A percentile compares a stretch with the other conserved stretches of the same genome.
Conservation (phyloP, 768 basidiomycete genomes). For the Tulasnella calospora region DNA sequence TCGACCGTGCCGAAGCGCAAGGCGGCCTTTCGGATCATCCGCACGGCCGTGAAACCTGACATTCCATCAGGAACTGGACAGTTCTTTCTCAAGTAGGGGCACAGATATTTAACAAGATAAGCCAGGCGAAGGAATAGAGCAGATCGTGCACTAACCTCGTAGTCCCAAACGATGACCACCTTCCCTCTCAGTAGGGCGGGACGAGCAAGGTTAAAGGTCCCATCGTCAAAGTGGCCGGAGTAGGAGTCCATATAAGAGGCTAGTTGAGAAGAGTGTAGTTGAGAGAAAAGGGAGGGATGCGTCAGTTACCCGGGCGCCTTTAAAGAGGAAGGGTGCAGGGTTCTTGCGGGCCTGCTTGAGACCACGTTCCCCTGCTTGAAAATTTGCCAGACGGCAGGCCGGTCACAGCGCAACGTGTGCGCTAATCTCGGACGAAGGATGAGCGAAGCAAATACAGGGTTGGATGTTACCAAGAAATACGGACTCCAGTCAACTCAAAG, state of each 20-base stretch:
- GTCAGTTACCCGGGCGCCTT: background rate
- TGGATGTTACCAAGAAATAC: background rate
- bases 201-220: background rate
- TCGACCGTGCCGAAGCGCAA: constrained; percentile 8
- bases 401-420: background rate
- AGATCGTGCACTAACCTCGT: background rate
- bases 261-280: too few species aligned
- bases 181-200: background rate
- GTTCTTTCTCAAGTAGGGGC: background rate
- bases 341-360: background rate
- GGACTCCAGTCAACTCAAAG: background rate
- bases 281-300: background rate
- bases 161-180: background rate
- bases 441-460: too few species aligned
- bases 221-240: background rate
- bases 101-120: background rate
- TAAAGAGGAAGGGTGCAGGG: background rate
- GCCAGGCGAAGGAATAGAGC: background rate
- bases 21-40: constrained; percentile 15
- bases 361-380: background rate
- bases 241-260: background rate
- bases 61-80: constrained; percentile 33
- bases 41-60: constrained; percentile 4
- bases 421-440: background rate
- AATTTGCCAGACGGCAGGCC: background rate